phyloP scores from a whole-genome alignment of 2,329 filamentous ascomycete species.

The Chrysoporthe deuterocubensis region DNA sequence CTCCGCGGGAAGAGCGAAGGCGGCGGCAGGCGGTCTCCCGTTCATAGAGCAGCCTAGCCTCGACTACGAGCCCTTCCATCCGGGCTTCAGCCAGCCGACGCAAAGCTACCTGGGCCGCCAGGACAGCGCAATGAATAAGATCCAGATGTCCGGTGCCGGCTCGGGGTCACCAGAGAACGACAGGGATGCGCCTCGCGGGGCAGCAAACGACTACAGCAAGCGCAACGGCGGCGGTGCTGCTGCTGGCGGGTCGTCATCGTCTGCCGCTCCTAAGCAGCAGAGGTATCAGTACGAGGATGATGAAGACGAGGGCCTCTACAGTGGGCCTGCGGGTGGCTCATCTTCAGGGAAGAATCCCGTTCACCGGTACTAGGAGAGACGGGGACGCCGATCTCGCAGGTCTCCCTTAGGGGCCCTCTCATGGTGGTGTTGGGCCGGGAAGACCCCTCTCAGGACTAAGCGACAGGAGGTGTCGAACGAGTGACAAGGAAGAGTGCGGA shows the following conservation, averaged over 20 bases:
- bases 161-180: conserved; percentile 10
- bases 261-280: conserved; percentile 4
- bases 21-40: conserved; percentile 6
- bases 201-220: neutral
- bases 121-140: conserved; percentile 46
- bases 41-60: conserved; percentile 42
- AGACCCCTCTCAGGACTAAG: neutral
- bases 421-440: neutral
- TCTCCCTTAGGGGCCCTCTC: neutral
- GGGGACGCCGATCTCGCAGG: conserved; percentile 13
- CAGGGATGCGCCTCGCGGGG: conserved; percentile 9
- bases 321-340: conserved; percentile 1
- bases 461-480: no score
- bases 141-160: conserved; percentile 47
- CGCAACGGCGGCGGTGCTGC: neutral
- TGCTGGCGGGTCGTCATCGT: neutral
- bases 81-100: conserved; percentile 39
- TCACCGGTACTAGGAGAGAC: conserved; percentile 29
- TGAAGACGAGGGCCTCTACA: conserved; percentile 22
- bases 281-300: conserved; percentile 24
- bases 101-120: conserved; percentile 44
- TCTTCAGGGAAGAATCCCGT: conserved; percentile 29
- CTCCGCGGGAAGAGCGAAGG: conserved; percentile 16
- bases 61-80: conserved; percentile 44
- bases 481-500: no score